Conservation (phyloP, 257 asterid genomes). For the Ligustrum vulgare region DNA sequence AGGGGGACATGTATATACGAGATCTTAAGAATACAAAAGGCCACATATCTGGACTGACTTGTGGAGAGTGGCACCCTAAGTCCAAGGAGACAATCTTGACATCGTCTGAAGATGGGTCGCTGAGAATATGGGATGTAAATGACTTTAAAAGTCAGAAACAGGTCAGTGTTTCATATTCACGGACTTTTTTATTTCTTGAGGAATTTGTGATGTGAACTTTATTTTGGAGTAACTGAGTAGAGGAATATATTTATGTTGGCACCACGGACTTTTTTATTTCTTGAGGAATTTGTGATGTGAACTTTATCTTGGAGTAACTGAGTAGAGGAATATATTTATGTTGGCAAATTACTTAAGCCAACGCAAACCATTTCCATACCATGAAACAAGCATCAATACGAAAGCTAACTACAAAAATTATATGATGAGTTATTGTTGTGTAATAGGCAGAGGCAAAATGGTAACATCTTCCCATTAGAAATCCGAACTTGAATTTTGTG, state of each 20-base stretch:
- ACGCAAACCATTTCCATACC: background rate
- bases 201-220: background rate
- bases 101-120: conserved; percentile 94
- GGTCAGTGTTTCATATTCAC: conserved; percentile 45
- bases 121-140: conserved; percentile 94
- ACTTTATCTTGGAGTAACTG: conserved; percentile 9
- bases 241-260: background rate
- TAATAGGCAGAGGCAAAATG: conserved; percentile 1
- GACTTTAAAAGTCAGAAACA: conserved; percentile 92
- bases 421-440: background rate
- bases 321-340: background rate
- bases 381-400: too few relatives aligned
- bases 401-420: background rate
- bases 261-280: conserved; percentile 4
- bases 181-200: background rate
- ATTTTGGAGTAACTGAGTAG: conserved; percentile 5
- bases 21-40: conserved; percentile 98
- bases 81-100: conserved; percentile 84
- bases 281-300: background rate
- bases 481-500: background rate
- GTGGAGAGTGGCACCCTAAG: conserved; percentile 96
- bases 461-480: background rate
- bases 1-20: conserved; percentile 97
- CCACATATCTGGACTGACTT: conserved; percentile 92
- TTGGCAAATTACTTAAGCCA: background rate